phyloP scores from a whole-genome alignment of 1,139 yeast genomes.

The Sugiyamaella xylanicola region DNA sequence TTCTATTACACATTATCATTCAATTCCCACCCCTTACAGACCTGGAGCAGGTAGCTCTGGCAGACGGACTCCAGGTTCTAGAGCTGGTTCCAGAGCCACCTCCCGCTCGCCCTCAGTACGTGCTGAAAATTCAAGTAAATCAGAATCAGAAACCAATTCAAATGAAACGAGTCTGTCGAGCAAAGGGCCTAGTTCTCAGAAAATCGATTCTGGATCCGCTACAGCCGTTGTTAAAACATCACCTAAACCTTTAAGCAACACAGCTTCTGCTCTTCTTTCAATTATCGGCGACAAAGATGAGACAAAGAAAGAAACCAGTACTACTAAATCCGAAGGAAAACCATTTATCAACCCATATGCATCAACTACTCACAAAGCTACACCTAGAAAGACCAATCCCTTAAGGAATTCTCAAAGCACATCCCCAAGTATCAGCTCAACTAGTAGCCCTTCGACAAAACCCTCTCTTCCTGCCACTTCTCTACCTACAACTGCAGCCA shows the following conservation, averaged over 20 bases:
- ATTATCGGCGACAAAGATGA: constrained; percentile 53
- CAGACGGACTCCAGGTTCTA: not conserved
- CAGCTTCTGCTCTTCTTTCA: constrained; percentile 67
- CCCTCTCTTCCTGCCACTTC: not conserved
- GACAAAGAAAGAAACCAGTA: constrained; percentile 21
- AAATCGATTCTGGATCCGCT: not conserved
- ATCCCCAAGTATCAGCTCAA: too few species aligned
- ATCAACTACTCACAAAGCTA: constrained; percentile 31
- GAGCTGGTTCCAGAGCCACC: constrained; percentile 5
- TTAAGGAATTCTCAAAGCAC: not conserved
- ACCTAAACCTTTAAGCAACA: constrained; percentile 52
- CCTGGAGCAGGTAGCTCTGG: constrained; percentile 19
- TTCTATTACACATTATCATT: constrained; percentile 21
- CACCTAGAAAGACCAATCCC: constrained; percentile 23
- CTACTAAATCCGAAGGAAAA: constrained; percentile 30
- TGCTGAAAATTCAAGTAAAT: not conserved
- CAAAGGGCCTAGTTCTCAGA: not conserved
- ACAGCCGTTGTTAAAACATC: not conserved
- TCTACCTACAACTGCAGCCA: constrained; percentile 13
- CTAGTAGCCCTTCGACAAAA: too few species aligned
- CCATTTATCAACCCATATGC: constrained; percentile 59
- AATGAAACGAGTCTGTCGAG: too few species aligned
- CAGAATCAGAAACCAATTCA: not conserved
- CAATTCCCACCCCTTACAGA: constrained; percentile 30
- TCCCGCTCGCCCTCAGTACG: constrained; percentile 10